Evolutionary conservation across 495 filamentous ascomycete genomes (phyloP).

Genomic region (Penicillium malachiteum): DNA sequence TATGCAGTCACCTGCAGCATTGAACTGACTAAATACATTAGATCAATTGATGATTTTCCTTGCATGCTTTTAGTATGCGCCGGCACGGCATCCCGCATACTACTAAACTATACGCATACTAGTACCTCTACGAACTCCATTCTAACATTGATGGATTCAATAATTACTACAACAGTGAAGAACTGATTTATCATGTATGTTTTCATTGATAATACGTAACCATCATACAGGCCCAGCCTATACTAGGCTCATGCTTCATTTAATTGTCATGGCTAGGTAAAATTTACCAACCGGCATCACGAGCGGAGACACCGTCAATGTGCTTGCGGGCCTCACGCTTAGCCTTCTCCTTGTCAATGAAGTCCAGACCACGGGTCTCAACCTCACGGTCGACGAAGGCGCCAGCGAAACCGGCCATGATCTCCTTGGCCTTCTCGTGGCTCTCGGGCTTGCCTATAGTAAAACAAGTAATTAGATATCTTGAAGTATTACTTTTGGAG

Average conservation of each 20-base stretch:
- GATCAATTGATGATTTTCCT: too few relatives aligned
- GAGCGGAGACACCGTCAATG: slow-evolving; percentile 44
- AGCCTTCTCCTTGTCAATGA: slow-evolving; percentile 64
- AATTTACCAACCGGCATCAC: slow-evolving; percentile 12
- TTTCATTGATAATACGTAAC: not conserved
- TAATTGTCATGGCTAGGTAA: not conserved
- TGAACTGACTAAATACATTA: too few relatives aligned
- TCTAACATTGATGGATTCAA: too few relatives aligned
- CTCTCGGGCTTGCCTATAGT: slow-evolving; percentile 56
- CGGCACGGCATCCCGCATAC: too few relatives aligned
- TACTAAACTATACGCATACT: too few relatives aligned
- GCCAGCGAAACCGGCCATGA: slow-evolving; percentile 65
- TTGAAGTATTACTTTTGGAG: too few relatives aligned
- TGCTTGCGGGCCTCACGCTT: slow-evolving; percentile 57
- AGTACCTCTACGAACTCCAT: too few relatives aligned
- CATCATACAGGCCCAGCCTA: not conserved
- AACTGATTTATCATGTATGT: not conserved
- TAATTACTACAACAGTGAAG: too few relatives aligned
- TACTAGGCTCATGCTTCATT: too few relatives aligned
- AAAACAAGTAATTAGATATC: not conserved
- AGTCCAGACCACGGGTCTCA: slow-evolving; percentile 70
- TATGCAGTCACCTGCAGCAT: too few relatives aligned
- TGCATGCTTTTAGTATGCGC: too few relatives aligned
- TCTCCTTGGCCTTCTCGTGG: slow-evolving; percentile 70
- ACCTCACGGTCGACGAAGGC: slow-evolving; percentile 71